phyloP scores from a whole-genome alignment of 768 basidiomycete genomes.

The Mycena albidolilacea region DNA sequence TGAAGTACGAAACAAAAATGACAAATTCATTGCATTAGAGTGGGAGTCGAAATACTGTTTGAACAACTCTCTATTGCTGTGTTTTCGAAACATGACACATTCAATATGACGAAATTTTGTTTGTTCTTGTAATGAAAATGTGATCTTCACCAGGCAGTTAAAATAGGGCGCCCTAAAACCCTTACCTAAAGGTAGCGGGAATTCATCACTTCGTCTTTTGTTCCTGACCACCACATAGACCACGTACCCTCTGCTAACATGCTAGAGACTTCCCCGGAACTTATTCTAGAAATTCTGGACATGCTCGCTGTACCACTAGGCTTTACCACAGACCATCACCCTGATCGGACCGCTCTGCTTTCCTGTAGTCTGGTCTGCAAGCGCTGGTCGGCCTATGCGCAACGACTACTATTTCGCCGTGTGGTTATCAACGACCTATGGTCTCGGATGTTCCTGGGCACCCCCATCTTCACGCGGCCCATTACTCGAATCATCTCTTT shows the following conservation, averaged over 20 bases:
- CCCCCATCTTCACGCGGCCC: neutral
- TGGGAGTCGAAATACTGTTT: too few relatives aligned
- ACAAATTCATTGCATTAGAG: too few relatives aligned
- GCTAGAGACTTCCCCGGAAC: neutral
- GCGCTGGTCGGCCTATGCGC: neutral
- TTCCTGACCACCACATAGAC: neutral
- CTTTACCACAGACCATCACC: neutral
- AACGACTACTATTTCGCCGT: conserved; percentile 3
- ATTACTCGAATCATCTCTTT: neutral
- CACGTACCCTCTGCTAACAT: neutral
- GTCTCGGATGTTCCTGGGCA: neutral
- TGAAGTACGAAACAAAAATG: too few relatives aligned
- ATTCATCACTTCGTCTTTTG: neutral
- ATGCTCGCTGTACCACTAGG: neutral
- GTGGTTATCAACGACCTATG: neutral
- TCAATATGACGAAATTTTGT: too few relatives aligned
- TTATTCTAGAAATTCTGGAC: conserved; percentile 8
- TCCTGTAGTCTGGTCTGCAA: neutral
- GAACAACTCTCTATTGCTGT: too few relatives aligned
- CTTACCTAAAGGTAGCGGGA: neutral
- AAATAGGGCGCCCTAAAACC: too few relatives aligned
- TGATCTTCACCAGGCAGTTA: too few relatives aligned
- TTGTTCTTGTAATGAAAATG: too few relatives aligned
- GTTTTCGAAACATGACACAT: too few relatives aligned
- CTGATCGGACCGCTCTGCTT: neutral